Evolutionary conservation across 441 rosid species (phyloP).

Genomic region (Adansonia rubrostipa): DNA sequence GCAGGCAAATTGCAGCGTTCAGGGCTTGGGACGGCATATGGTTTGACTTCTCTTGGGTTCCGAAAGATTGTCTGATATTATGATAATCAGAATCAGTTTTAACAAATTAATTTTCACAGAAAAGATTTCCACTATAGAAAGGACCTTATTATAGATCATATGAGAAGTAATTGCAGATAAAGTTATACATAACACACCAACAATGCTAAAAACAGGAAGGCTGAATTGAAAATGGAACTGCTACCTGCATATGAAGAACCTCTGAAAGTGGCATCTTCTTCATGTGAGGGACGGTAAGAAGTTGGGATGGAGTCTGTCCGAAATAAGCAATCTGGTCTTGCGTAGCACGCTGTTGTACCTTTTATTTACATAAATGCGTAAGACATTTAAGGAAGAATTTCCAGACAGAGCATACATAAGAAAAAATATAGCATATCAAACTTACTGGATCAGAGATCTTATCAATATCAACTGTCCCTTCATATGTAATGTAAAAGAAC

Average conservation of each 20-base stretch:
- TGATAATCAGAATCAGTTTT: constrained; percentile 27
- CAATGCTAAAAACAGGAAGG: constrained; percentile 23
- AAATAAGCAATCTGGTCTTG: constrained; percentile 99
- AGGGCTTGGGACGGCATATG: constrained; percentile 74
- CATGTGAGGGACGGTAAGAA: constrained; percentile 85
- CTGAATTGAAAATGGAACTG: constrained; percentile 14
- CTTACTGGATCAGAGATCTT: constrained; percentile 92
- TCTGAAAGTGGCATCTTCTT: constrained; percentile 83
- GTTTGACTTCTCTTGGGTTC: constrained; percentile 86
- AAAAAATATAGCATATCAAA: constrained; percentile 23
- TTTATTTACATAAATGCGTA: constrained; percentile 35
- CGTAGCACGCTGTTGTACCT: constrained; percentile 93
- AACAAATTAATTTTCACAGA: constrained; percentile 4
- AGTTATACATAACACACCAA: neutral
- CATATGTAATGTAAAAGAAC: constrained; percentile 97
- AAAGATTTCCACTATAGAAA: constrained; percentile 2
- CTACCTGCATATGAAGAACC: constrained; percentile 92
- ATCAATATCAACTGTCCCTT: constrained; percentile 95
- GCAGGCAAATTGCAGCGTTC: constrained; percentile 99
- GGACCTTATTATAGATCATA: neutral
- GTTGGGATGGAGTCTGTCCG: constrained; percentile 99
- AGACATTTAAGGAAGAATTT: constrained; percentile 33
- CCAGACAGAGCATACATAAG: constrained; percentile 27
- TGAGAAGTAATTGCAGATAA: neutral
- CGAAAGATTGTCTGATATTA: constrained; percentile 86